Evolutionary conservation across 805 yeast species (phyloP), one percentile per base, ranked within the genome.

Genomic region (Scheffersomyces coipomensis): DNA sequence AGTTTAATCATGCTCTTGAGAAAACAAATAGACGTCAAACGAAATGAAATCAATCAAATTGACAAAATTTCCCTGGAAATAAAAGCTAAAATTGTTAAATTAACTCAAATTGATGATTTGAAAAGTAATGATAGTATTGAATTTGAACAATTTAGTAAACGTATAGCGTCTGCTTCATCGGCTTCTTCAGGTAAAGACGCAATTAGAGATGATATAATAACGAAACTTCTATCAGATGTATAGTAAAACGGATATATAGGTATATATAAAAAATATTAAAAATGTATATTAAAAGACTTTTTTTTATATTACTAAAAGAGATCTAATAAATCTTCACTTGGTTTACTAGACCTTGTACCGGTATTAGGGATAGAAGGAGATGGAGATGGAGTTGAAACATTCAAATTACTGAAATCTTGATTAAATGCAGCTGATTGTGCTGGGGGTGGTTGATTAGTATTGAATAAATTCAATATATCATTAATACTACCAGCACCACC

Each of bases 1-100:
- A 83, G 90, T 35, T 69, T 93, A 47, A 87, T 89, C 31, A 71
- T 88, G 71, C 68, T 85, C 38, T 64, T 88, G 56, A 80, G 76
- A 51, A 83, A 79, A 38, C 89, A 85, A 53, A 77, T 91, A 24
- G 85, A 78, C 35, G 69, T 73, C 31, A 85, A 84, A 51, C 69
- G 71, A 36, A 54, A 60, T 4, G 84, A 83, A 44, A 82, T 84
- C 7, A 57, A 54, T 4, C 51, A 53, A 23, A 74, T 79, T 11
- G 71, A 73, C 26, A 51, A 46, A 12, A 71, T 73, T 3, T 64
- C 73, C 35, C 37, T 46, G 6, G 64, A 60, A 3, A 66, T 78
- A 15, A 74, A 69, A 42, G 43, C 43, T 4, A 63, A 64, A 39
- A 60, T 78, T 5, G 34, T 44, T 23, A 44, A 36, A 2, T 52